Base-by-base conservation (phyloP, 2,329 filamentous ascomycete species). In the Phyllosticta paracitricarpa region DNA sequence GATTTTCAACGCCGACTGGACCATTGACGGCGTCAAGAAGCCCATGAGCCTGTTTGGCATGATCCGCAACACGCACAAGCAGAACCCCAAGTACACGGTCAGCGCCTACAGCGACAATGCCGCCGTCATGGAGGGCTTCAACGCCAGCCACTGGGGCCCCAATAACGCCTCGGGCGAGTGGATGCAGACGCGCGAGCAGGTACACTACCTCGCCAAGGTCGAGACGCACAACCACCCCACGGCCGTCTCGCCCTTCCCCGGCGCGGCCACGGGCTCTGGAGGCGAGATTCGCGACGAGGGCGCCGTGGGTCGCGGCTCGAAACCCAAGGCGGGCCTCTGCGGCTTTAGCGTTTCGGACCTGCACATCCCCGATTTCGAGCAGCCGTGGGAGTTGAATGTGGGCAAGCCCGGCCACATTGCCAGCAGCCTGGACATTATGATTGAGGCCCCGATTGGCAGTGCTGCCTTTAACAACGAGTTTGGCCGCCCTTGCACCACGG, bases 391-490 rank as follows among this genome's bases (percentile, higher is more conserved):
- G 73, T 78, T 89, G 33, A 89, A 97, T 69, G 83, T 96, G 61
- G 94, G 94, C 57, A 92, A 89, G 70, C 94, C 94, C 4, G 83
- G 85, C 54, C 94, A 99, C 75, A 94, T 96, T 70, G 92, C 94
- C 22, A 96, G 90, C 77, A 91, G 89, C 76, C 79, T 97, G 48
- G 92, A 97, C 71, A 97, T 99, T 68, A 97, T 99, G 93, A 81
- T 97, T 10, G 93, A 99, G 73, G 94, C 91, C 0, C 94, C 94
- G 0, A 94, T 99, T 67, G 94, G 94, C 40, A 94, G 89, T 68
- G 94, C 94, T 57, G 86, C 90, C 22, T 97, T 96, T 80, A 97
- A 97, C 79, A 99, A 99, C 71, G 94, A 97, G 71, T 99, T 97
- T 69, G 94, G 94, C 26, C 84, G 94, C 48, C 93, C 94, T 40